Percentiles rank a stretch among this genome's conserved stretches.
Evolutionary conservation across 2,329 filamentous ascomycete genomes (phyloP).

Genomic region (Calonectria ilicicola): DNA sequence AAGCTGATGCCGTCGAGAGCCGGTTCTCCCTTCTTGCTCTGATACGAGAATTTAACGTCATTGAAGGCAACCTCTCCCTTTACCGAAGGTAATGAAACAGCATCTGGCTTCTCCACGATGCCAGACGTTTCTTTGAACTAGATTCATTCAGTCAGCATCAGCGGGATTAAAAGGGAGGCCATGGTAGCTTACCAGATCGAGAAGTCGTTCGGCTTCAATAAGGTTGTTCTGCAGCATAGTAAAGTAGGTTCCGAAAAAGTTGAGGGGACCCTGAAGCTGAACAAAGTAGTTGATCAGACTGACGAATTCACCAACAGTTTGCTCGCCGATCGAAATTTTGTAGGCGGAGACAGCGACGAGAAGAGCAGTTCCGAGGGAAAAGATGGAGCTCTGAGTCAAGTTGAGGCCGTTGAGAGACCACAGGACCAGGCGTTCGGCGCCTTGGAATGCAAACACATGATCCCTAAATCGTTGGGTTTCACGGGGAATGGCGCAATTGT

Average conservation of each 20-base stretch:
- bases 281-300: slow-evolving; percentile 68
- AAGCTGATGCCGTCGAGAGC: slow-evolving; percentile 56
- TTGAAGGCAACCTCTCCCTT: slow-evolving; percentile 56
- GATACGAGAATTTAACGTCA: slow-evolving; percentile 58
- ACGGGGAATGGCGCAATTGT: slow-evolving; percentile 71
- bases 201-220: slow-evolving; percentile 59
- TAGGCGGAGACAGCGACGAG: slow-evolving; percentile 72
- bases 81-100: slow-evolving; percentile 45
- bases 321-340: slow-evolving; percentile 67
- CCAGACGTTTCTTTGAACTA: slow-evolving; percentile 58
- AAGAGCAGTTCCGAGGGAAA: slow-evolving; percentile 70
- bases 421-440: slow-evolving; percentile 42
- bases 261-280: slow-evolving; percentile 71
- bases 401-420: slow-evolving; percentile 61
- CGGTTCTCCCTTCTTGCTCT: slow-evolving; percentile 49
- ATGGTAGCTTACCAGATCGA: slow-evolving; percentile 52
- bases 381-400: slow-evolving; percentile 72
- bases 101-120: slow-evolving; percentile 56
- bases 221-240: slow-evolving; percentile 59
- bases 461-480: slow-evolving; percentile 69
- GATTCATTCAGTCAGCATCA: slow-evolving; percentile 26
- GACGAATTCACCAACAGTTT: slow-evolving; percentile 68
- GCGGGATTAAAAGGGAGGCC: fast-evolving
- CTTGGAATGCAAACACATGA: slow-evolving; percentile 65
- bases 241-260: slow-evolving; percentile 68